These are phyloP conservation scores for Datisca glomerata DNA, from an alignment of 306 rosid species.

Conservation along the genomic window DNA sequence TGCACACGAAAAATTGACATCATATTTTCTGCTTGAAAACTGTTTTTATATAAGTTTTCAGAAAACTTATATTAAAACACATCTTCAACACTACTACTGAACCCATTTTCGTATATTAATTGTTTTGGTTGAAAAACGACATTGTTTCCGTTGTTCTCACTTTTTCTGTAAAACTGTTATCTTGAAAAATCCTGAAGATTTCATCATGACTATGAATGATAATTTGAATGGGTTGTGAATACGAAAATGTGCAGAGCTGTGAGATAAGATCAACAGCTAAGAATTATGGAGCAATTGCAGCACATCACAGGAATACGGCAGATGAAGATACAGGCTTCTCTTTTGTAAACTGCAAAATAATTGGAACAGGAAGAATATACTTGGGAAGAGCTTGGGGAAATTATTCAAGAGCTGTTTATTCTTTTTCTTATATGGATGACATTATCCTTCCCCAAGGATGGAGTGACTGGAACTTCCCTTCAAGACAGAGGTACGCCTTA, in stretches of 20 bases:
- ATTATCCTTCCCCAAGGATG: constrained; percentile 59
- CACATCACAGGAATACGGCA: constrained; percentile 54
- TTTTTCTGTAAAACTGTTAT: no score
- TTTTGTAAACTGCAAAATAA: constrained; percentile 49
- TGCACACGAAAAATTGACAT: no score
- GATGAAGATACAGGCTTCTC: constrained; percentile 59
- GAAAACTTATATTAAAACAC: no score
- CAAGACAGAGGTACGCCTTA: constrained; percentile 47
- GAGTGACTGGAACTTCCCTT: constrained; percentile 66
- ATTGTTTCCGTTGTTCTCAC: no score
- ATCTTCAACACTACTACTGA: no score
- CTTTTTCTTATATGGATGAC: constrained; percentile 40
- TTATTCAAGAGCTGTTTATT: constrained; percentile 61
- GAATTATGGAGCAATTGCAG: constrained; percentile 74
- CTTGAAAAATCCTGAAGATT: no score
- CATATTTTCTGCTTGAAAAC: no score
- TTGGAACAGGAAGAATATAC: constrained; percentile 46
- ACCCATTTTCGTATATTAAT: no score
- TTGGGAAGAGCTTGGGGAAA: constrained; percentile 93
- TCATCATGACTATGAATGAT: no score
- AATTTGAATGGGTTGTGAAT: no score
- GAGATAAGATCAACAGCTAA: constrained; percentile 39
- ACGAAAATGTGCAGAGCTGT: constrained; percentile 41
- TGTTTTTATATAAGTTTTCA: no score
- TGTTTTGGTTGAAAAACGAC: no score